Conservation (phyloP, 2,329 filamentous ascomycete species). For the Dothistroma septosporum region DNA sequence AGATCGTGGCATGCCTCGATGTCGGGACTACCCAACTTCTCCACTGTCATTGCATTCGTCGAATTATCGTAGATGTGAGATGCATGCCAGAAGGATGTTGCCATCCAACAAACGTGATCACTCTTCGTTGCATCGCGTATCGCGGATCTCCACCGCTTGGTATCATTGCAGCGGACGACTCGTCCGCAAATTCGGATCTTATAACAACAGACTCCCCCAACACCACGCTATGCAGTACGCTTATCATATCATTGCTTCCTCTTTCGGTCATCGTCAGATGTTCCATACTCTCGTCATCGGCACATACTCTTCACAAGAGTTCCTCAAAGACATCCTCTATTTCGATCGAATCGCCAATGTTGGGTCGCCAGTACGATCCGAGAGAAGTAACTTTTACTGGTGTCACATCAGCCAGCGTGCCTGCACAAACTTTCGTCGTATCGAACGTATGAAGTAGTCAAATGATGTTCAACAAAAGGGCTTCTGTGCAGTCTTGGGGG, state of each 20-base stretch:
- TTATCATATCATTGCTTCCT: not conserved
- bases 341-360: not conserved
- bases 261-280: not conserved
- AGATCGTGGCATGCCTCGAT: not conserved
- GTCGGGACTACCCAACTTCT: too few species aligned
- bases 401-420: conserved; percentile 3
- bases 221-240: conserved; percentile 5
- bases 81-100: not conserved
- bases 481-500: conserved; percentile 24
- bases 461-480: conserved; percentile 3
- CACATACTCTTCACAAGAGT: not conserved
- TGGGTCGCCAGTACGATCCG: not conserved
- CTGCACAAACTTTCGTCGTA: not conserved
- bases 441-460: not conserved
- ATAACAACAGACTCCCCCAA: conserved; percentile 4
- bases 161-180: not conserved
- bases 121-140: not conserved
- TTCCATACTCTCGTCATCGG: not conserved
- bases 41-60: not conserved
- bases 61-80: not conserved
- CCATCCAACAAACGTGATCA: not conserved
- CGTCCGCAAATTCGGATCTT: not conserved
- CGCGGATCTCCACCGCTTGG: not conserved
- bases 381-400: not conserved
- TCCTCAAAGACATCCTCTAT: not conserved